A percentile compares a stretch with the other conserved stretches of the same genome.
phyloP scores from a whole-genome alignment of 148 eudicot genomes.

The Arbutus unedo region DNA sequence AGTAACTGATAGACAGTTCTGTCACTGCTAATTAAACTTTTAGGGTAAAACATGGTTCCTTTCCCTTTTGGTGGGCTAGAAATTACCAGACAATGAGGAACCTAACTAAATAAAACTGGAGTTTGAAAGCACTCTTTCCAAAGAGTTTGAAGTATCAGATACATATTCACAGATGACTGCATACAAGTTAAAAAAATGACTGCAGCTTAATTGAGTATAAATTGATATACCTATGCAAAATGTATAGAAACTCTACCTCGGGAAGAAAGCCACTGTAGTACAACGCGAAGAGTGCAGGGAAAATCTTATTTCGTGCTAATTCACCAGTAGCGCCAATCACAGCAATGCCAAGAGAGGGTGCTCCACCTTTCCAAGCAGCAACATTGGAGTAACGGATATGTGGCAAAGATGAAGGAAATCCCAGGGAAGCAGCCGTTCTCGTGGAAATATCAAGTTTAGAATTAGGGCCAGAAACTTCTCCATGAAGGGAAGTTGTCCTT shows the following conservation, averaged over 20 bases:
- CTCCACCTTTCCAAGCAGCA: neutral
- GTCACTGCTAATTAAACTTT: too few species aligned
- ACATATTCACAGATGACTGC: neutral
- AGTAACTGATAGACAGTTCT: too few species aligned
- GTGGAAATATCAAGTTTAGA: slow-evolving; percentile 3
- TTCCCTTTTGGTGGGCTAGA: too few species aligned
- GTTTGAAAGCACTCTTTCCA: neutral
- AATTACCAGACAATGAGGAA: too few species aligned
- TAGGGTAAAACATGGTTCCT: too few species aligned
- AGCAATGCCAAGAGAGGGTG: slow-evolving; percentile 24
- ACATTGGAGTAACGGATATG: neutral
- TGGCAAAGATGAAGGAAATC: slow-evolving; percentile 15
- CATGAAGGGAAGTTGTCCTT: neutral
- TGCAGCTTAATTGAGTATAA: neutral
- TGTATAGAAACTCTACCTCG: slow-evolving; percentile 21
- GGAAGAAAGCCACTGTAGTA: slow-evolving; percentile 40
- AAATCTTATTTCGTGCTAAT: slow-evolving; percentile 33
- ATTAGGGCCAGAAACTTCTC: slow-evolving; percentile 14
- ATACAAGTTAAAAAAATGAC: neutral
- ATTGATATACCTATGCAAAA: neutral
- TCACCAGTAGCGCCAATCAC: slow-evolving; percentile 39
- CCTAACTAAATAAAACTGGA: neutral
- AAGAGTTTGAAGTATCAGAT: neutral
- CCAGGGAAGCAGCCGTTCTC: slow-evolving; percentile 9
- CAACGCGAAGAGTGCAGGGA: slow-evolving; percentile 45